phyloP scores from a whole-genome alignment of 345 rosid species.

The Raphanus sativus region DNA sequence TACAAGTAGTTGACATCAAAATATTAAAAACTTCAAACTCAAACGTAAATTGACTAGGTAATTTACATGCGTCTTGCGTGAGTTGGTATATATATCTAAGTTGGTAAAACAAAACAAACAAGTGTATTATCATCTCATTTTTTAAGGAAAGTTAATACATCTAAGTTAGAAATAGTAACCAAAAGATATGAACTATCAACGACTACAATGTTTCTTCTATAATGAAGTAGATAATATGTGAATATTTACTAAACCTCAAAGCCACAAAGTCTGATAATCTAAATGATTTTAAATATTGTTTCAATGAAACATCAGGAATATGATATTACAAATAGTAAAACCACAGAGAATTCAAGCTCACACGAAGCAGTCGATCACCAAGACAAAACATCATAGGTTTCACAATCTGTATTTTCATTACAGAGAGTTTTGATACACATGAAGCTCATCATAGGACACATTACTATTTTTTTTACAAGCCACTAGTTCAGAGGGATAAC shows the following conservation, averaged over 20 bases:
- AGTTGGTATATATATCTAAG: not conserved
- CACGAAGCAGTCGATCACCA: slow-evolving; percentile 14
- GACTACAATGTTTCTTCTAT: not conserved
- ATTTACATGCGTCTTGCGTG: not conserved
- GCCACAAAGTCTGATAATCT: not conserved
- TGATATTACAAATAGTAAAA: too few relatives aligned
- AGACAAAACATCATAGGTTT: slow-evolving; percentile 28
- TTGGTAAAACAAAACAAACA: not conserved
- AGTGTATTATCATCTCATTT: not conserved
- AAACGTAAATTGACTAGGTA: not conserved
- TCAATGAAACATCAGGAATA: not conserved
- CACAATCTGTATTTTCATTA: slow-evolving; percentile 38
- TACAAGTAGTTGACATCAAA: too few relatives aligned
- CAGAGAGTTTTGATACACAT: slow-evolving; percentile 32
- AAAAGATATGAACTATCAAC: not conserved
- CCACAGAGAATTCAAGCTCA: slow-evolving; percentile 12
- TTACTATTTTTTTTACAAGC: slow-evolving; percentile 33
- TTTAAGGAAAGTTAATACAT: not conserved
- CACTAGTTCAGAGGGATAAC: slow-evolving; percentile 56
- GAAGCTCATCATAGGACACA: slow-evolving; percentile 33
- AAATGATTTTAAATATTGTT: not conserved
- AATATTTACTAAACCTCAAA: not conserved
- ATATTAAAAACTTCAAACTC: too few relatives aligned
- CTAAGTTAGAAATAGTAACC: not conserved
- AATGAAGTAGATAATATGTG: not conserved